A percentile compares a stretch with the other conserved stretches of the same genome.
Conservation (phyloP, 2,329 filamentous ascomycete species). For the Aspergillus sp. region DNA sequence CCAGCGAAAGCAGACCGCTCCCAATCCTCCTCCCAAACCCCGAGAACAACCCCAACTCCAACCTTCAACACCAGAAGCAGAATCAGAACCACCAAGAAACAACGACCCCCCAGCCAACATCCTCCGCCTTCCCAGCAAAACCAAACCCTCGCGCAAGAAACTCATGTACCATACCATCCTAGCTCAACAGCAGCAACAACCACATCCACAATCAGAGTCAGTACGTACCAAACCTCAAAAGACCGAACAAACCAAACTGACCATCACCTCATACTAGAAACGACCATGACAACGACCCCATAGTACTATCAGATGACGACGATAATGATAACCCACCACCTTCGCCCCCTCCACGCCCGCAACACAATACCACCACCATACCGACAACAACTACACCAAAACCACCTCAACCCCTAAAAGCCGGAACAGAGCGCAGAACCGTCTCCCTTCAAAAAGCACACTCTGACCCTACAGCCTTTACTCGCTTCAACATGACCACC, state of each 20-base stretch:
- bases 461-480: slow-evolving; percentile 37
- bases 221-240: slow-evolving; percentile 24
- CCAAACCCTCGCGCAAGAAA: slow-evolving; percentile 39
- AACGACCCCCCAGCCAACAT: slow-evolving; percentile 24
- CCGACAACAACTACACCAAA: neutral
- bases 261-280: too few relatives aligned
- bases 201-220: slow-evolving; percentile 28
- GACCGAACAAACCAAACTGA: too few relatives aligned
- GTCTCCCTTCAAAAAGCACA: slow-evolving; percentile 34
- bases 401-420: slow-evolving; percentile 2
- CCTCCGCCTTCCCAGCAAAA: slow-evolving; percentile 38
- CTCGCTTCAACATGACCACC: neutral
- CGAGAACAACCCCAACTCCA: neutral
- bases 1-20: neutral
- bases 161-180: slow-evolving; percentile 43
- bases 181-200: slow-evolving; percentile 6
- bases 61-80: too few relatives aligned
- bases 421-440: slow-evolving; percentile 10
- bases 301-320: too few relatives aligned
- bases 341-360: neutral
- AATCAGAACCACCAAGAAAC: neutral
- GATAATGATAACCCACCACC: neutral
- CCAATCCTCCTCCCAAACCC: neutral
- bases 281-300: too few relatives aligned
- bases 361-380: neutral